Conservation (phyloP, 2,329 filamentous ascomycete genomes). For the Fusarium drepaniforme region DNA sequence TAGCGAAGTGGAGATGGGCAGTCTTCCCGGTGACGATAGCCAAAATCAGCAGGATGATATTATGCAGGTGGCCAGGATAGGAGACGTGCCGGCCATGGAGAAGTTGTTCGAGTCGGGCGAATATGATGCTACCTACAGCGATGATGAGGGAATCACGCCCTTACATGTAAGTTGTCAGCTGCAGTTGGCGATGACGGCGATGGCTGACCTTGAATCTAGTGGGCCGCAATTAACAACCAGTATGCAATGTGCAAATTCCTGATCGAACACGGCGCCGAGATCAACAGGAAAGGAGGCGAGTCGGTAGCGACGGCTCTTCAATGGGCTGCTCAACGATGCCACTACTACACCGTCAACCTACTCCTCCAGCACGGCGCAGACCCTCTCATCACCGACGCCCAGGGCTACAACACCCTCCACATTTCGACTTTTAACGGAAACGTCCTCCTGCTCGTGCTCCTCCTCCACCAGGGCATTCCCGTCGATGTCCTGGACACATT, state of each 20-base stretch:
- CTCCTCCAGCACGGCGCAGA: conserved; percentile 93
- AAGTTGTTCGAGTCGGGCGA: conserved; percentile 88
- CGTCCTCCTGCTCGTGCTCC: conserved; percentile 86
- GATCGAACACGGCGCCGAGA: conserved; percentile 84
- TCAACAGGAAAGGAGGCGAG: conserved; percentile 96
- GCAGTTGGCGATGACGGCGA: not conserved
- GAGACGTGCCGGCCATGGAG: conserved; percentile 88
- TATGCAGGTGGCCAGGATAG: conserved; percentile 93
- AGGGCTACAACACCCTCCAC: conserved; percentile 98
- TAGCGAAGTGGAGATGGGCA: conserved; percentile 68
- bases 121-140: conserved; percentile 84
- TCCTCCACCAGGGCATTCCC: conserved; percentile 94
- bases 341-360: conserved; percentile 96
- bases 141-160: conserved; percentile 95
- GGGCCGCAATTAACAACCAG: conserved; percentile 99
- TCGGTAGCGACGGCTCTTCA: conserved; percentile 93
- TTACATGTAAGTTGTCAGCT: conserved; percentile 77
- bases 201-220: conserved; percentile 65
- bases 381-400: conserved; percentile 89
- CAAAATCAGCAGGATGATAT: conserved; percentile 75
- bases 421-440: conserved; percentile 98
- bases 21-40: conserved; percentile 55
- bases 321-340: conserved; percentile 96
- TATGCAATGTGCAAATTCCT: conserved; percentile 98
- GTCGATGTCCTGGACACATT: conserved; percentile 92